Base-by-base conservation (phyloP, 2,329 filamentous ascomycete genomes). In the Penicillium sp. region DNA sequence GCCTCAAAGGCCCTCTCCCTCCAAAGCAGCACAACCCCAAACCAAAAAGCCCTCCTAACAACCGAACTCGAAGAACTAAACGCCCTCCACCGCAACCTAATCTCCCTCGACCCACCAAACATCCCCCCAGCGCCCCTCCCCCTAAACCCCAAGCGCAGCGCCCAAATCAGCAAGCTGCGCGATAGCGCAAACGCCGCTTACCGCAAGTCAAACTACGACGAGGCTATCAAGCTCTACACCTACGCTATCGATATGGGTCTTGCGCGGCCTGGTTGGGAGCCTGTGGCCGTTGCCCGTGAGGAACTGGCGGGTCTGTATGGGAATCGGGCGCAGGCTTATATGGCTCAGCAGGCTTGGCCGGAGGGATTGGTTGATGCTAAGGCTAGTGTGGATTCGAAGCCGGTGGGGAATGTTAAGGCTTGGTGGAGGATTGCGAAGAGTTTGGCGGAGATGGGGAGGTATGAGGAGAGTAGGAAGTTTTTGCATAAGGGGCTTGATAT, bases 241-340 rank as follows among this genome's bases (percentile, higher is more conserved):
- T 83, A 93, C n/a, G 92, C 90, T 1, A 83, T 97, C 52, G 86
- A 94, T 61, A 96, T 97, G 92, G 93, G 92, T 3, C 77, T 91
- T 38, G 81, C 81, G 8, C 82, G 94, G 4, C 93, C 94, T 0
- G 76, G 83, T 13, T 99, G 94, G 94, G 94, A 99, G 76, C 92
- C 92, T 0, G 82, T 85, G 13, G 87, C 87, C 11, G 79, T 97
- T 22, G 89, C 94, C 50, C 79, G 91, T 58, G 94, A 97, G 72
- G 94, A 99, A 75, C 79, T 93, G 8, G 82, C 88, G 10, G 84
- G 83, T 14, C 77, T 97, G 63, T 90, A 91, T 74, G 86, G 89
- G 48, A 97, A 97, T 75, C 83, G 94, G 52, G 91, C 92, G 52
- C 92, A 97, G 81, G 90, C 91, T 56, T 83, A 93, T 74, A 96